Evolutionary conservation across 768 basidiomycete genomes (phyloP).

Genomic region (Fomitopsis serialis): DNA sequence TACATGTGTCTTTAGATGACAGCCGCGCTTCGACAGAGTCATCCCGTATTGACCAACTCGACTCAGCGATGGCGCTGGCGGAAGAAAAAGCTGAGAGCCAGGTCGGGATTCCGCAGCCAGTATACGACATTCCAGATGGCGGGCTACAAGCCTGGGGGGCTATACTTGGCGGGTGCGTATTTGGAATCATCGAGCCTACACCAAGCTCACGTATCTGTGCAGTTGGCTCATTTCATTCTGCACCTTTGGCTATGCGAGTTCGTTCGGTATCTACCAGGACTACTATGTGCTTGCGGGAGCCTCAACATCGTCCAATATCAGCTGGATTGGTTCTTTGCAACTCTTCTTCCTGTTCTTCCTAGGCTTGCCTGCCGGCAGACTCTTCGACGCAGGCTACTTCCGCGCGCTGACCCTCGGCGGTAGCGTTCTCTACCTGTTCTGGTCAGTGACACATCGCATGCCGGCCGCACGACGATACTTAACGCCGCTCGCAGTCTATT

Average conservation of each 20-base stretch:
- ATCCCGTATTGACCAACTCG: not conserved
- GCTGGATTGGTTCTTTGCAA: slow-evolving; percentile 48
- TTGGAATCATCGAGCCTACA: not conserved
- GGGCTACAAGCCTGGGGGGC: not conserved
- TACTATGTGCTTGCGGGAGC: slow-evolving; percentile 4
- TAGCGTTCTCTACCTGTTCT: slow-evolving; percentile 18
- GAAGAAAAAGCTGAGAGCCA: not conserved
- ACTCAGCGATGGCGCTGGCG: not conserved
- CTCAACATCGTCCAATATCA: slow-evolving; percentile 13
- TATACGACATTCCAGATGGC: not conserved
- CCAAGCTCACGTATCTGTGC: not conserved
- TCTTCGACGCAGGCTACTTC: slow-evolving; percentile 45
- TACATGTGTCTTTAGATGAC: not conserved
- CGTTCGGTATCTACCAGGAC: slow-evolving; percentile 17
- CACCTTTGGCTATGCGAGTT: slow-evolving; percentile 11
- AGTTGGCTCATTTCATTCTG: slow-evolving; percentile 3
- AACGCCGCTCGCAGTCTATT: slow-evolving; percentile 26
- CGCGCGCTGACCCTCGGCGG: slow-evolving; percentile 23
- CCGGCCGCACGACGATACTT: no score
- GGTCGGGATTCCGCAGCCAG: no score
- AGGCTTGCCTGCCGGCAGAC: slow-evolving; percentile 33
- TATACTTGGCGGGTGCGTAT: not conserved
- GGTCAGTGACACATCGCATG: slow-evolving; percentile 9
- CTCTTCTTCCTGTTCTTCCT: slow-evolving; percentile 40
- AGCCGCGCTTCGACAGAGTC: not conserved